Percentiles rank a stretch among this genome's conserved stretches.
phyloP scores from a whole-genome alignment of 2,329 filamentous ascomycete genomes.

The Trichophyton simii region DNA sequence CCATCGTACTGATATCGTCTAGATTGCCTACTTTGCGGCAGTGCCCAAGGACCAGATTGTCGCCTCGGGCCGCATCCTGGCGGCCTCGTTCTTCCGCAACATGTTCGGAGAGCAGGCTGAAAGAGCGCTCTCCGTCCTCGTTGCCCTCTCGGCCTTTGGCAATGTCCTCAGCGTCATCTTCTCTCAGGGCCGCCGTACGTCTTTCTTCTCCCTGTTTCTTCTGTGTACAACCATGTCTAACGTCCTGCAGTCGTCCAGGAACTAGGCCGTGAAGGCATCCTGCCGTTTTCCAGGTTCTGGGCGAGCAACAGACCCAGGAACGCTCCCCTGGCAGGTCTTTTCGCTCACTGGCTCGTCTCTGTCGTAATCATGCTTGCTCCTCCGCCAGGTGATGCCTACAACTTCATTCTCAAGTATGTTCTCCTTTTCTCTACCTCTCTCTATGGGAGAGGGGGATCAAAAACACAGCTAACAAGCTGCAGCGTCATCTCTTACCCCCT shows the following conservation, averaged over 20 bases:
- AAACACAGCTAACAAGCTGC: not conserved
- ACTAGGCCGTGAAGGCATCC: slow-evolving; percentile 51
- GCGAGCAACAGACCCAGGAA: slow-evolving; percentile 52
- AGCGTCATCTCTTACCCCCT: slow-evolving; percentile 16
- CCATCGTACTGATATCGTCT: not conserved
- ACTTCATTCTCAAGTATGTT: slow-evolving; percentile 35
- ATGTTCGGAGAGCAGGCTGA: slow-evolving; percentile 42
- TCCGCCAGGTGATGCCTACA: slow-evolving; percentile 51
- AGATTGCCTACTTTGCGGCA: slow-evolving; percentile 41
- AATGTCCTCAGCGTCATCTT: slow-evolving; percentile 58
- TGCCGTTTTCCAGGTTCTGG: slow-evolving; percentile 52
- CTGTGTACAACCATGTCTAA: slow-evolving; percentile 10
- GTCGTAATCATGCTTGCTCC: slow-evolving; percentile 50
- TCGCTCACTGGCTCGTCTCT: slow-evolving; percentile 51
- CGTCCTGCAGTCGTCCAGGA: slow-evolving; percentile 30
- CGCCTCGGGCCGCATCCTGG: slow-evolving; percentile 37
- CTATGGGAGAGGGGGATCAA: too few relatives aligned
- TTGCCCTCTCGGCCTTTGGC: slow-evolving; percentile 55
- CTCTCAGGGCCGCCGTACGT: slow-evolving; percentile 40
- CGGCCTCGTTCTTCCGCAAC: slow-evolving; percentile 43
- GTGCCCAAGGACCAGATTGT: slow-evolving; percentile 40
- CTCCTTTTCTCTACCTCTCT: not conserved
- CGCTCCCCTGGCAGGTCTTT: slow-evolving; percentile 39
- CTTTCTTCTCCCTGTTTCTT: slow-evolving; percentile 7
- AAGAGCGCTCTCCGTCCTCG: slow-evolving; percentile 50